phyloP scores from a whole-genome alignment of 306 rosid species.

The Sesbania bispinosa region DNA sequence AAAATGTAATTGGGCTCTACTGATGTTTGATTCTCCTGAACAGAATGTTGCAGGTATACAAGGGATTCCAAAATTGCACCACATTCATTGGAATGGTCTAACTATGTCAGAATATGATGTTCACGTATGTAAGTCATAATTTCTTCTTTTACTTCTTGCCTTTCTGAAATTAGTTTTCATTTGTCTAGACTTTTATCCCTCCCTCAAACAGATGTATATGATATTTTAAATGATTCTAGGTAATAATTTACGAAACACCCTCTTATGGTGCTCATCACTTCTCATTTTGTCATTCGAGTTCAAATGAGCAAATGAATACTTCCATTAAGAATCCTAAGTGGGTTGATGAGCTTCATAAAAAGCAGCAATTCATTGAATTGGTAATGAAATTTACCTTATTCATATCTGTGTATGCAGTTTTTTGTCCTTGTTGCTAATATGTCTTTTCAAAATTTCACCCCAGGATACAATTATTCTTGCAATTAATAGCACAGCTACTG shows the following conservation, averaged over 20 bases:
- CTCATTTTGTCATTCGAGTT: conserved; percentile 43
- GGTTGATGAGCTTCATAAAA: conserved; percentile 68
- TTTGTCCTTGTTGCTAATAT: conserved; percentile 19
- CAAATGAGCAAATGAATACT: conserved; percentile 44
- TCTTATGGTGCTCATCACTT: conserved; percentile 71
- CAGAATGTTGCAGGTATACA: conserved; percentile 34
- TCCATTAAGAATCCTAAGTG: conserved; percentile 66
- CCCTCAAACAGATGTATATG: conserved; percentile 17
- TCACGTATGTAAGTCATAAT: conserved; percentile 93
- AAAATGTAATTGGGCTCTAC: conserved; percentile 49
- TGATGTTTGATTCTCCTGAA: conserved; percentile 48
- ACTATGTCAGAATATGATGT: conserved; percentile 60
- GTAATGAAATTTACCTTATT: conserved; percentile 42
- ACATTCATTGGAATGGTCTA: conserved; percentile 77
- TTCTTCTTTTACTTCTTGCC: conserved; percentile 29
- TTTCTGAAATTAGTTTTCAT: conserved; percentile 21
- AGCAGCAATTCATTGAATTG: conserved; percentile 55
- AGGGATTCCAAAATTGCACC: conserved; percentile 72
- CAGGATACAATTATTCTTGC: conserved; percentile 82
- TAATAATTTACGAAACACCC: conserved; percentile 73
- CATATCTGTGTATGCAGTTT: conserved; percentile 24
- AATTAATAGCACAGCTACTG: conserved; percentile 64
- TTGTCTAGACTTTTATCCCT: conserved; percentile 22
- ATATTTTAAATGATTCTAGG: conserved; percentile 47
- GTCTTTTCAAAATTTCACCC: conserved; percentile 21